These are phyloP conservation scores for Magnaporthales sp. DNA, from an alignment of 2,329 filamentous ascomycete species.

Conservation along the genomic window DNA sequence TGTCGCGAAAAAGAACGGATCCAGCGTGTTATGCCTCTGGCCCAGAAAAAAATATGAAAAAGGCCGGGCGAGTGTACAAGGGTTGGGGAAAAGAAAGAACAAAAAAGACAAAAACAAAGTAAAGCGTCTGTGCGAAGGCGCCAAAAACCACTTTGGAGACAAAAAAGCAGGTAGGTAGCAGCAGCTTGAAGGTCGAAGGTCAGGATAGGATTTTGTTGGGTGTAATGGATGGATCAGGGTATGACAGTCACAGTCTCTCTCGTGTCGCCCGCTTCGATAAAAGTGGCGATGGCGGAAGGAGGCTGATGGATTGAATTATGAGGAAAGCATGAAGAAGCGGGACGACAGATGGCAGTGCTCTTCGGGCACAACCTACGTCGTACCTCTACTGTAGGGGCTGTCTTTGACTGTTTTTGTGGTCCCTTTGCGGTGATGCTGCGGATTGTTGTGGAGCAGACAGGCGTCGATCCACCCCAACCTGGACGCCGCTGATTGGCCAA, in stretches of 20 bases:
- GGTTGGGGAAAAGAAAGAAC: not conserved
- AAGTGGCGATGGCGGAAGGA: not conserved
- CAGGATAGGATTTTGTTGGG: not conserved
- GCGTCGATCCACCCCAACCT: not conserved
- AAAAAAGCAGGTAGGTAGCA: not conserved
- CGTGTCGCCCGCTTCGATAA: not conserved
- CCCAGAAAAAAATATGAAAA: not conserved
- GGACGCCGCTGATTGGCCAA: not conserved
- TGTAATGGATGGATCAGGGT: not conserved
- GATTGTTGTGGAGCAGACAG: not conserved
- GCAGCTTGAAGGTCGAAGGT: not conserved
- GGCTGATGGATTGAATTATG: not conserved
- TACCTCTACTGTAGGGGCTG: not conserved
- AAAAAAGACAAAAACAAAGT: not conserved
- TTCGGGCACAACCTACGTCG: not conserved
- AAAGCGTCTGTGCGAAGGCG: not conserved
- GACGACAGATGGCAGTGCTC: not conserved
- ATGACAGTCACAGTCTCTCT: not conserved
- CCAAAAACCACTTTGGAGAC: not conserved
- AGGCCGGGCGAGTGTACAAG: not conserved
- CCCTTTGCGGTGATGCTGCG: not conserved
- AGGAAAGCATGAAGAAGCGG: not conserved
- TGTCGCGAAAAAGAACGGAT: slow-evolving; percentile 8
- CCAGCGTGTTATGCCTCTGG: slow-evolving; percentile 3
- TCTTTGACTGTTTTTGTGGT: not conserved